Evolutionary conservation across 2,329 filamentous ascomycete species (phyloP), one percentile per base, ranked within the genome.

Genomic region (Cladosporium sp.): DNA sequence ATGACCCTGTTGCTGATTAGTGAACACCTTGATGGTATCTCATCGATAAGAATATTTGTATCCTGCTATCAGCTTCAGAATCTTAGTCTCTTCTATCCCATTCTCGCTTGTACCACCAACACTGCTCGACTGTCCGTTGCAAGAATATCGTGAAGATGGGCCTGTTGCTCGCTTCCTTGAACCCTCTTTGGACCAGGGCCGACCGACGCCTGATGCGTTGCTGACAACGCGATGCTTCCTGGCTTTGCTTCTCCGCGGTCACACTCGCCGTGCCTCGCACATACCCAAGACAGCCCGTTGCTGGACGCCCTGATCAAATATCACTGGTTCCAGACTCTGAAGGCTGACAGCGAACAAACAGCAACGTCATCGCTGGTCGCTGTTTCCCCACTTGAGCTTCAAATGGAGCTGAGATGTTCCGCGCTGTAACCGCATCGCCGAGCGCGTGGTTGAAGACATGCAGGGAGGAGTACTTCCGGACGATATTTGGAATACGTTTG

Each of bases 341-440:
- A 30, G 21, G 51, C 28, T 32, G 51, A 28, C 51, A 54, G 51
- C 51, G 24, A 55, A n/a, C 28, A 15, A 12, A 34, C 30, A 4
- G 52, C 28, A 55, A 55, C 52, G 52, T 55, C 52, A 55, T 55
- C 52, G 24, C 24, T 24, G 24, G 24, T 2, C 24, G 24, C 24
- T 24, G 24, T 24, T 24, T 24, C 24, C 24, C 24, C 24, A 24
- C 24, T 24, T 55, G 52, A 55, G 52, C 52, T 34, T 55, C 30
- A 8, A 34, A 15, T 28, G n/a, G 51, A 18, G 52, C 12, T 55
- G 18, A 21, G 28, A 14, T 34, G 30, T 32, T 47, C 41, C 41
- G 41, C 41, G n/a, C 52, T n/a, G 52, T 21, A 55, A 32, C 52
- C 52, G 52, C 52, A 55, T 21, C 18, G 21, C 52, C 52, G 52